phyloP scores from a whole-genome alignment of 1,284 basidiomycete genomes.

The Rhodotorula sp. region DNA sequence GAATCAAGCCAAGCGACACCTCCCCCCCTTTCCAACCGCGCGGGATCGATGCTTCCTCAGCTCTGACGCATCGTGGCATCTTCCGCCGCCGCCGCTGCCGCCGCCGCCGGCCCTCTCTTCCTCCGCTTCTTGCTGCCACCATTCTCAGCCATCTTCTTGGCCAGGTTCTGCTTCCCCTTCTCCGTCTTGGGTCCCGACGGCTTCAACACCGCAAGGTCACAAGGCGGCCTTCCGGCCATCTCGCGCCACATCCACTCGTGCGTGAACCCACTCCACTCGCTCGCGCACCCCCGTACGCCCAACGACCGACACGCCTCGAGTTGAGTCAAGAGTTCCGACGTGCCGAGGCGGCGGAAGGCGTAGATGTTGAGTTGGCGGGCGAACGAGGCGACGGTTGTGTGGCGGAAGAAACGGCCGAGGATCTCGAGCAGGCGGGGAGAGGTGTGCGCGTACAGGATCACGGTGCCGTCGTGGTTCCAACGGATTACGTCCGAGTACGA shows the following conservation, averaged over 20 bases:
- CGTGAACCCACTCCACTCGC: constrained; percentile 23
- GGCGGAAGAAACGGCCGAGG: constrained; percentile 23
- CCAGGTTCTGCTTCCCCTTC: constrained; percentile 12
- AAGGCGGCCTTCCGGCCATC: background rate
- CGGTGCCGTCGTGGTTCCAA: constrained; percentile 15
- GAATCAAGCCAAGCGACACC: background rate
- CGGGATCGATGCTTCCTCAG: background rate
- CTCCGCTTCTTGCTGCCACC: constrained; percentile 13
- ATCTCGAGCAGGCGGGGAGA: constrained; percentile 18
- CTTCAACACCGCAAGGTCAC: constrained; percentile 18
- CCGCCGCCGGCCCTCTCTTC: background rate
- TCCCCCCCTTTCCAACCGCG: background rate
- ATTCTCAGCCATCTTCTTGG: constrained; percentile 7
- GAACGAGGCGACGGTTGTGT: constrained; percentile 13
- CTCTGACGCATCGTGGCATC: no score
- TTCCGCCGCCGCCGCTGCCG: background rate
- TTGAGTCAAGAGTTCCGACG: background rate
- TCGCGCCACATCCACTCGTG: constrained; percentile 26
- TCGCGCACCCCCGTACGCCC: background rate
- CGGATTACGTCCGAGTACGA: constrained; percentile 16
- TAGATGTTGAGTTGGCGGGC: constrained; percentile 21
- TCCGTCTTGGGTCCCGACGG: constrained; percentile 20
- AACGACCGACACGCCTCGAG: background rate
- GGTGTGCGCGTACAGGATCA: constrained; percentile 24
- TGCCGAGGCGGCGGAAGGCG: constrained; percentile 13